Conservation (phyloP, 305 asterid genomes). For the Ilex paraguariensis region DNA sequence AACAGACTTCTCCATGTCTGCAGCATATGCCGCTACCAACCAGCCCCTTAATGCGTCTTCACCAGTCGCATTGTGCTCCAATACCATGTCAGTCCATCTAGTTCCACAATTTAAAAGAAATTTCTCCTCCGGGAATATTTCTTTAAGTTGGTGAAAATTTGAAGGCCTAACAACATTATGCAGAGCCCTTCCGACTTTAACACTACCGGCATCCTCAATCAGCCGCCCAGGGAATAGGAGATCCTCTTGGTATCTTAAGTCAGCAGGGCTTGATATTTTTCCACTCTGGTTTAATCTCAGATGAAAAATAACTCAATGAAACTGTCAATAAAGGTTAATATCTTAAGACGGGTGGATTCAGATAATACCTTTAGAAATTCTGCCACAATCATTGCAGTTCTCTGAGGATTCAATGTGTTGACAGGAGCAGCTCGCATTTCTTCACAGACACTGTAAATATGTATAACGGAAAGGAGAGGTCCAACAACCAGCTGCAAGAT, state of each 20-base stretch:
- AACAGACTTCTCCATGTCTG: slow-evolving; percentile 42
- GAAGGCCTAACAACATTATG: slow-evolving; percentile 73
- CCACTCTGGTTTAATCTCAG: slow-evolving; percentile 50
- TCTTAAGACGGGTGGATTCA: slow-evolving; percentile 12
- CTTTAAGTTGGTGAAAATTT: slow-evolving; percentile 47
- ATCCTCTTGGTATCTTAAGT: slow-evolving; percentile 77
- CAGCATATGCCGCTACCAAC: slow-evolving; percentile 92
- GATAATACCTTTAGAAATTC: slow-evolving; percentile 67
- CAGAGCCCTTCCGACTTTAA: slow-evolving; percentile 70
- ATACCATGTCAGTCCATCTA: slow-evolving; percentile 69
- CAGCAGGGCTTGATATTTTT: slow-evolving; percentile 77
- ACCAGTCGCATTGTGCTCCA: slow-evolving; percentile 74
- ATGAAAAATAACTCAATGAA: slow-evolving; percentile 10
- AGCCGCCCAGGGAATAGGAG: slow-evolving; percentile 78
- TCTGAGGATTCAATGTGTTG: slow-evolving; percentile 90
- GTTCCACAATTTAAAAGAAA: slow-evolving; percentile 50
- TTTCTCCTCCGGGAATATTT: slow-evolving; percentile 57
- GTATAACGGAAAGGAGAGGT: slow-evolving; percentile 71
- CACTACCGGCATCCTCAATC: slow-evolving; percentile 84
- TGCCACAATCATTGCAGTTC: slow-evolving; percentile 90
- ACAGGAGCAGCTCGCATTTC: slow-evolving; percentile 97
- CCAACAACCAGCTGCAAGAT: slow-evolving; percentile 72
- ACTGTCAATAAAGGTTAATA: slow-evolving; percentile 6
- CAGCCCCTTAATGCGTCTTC: slow-evolving; percentile 97
- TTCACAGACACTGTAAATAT: slow-evolving; percentile 72